Conservation (phyloP, 495 filamentous ascomycete species). For the Penicillium silybi region DNA sequence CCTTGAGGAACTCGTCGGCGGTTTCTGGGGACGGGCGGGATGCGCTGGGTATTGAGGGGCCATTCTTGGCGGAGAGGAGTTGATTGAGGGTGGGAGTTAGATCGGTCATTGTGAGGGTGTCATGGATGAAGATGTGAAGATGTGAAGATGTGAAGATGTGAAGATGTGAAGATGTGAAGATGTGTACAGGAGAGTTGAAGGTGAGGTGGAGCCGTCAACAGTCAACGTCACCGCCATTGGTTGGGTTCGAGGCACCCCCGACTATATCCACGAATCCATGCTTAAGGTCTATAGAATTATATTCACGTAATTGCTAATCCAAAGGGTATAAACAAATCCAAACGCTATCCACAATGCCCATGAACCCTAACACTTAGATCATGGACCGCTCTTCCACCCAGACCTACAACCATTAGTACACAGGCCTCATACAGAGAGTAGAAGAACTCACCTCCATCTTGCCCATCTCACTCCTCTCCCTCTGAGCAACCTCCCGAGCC, state of each 20-base stretch:
- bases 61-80: slow-evolving; percentile 54
- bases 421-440: background rate
- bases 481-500: slow-evolving; percentile 63
- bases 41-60: background rate
- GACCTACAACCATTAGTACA: slow-evolving; percentile 42
- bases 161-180: background rate
- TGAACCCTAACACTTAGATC: slow-evolving; percentile 7
- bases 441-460: slow-evolving; percentile 86
- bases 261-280: background rate
- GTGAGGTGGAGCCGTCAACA: slow-evolving; percentile 6
- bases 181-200: background rate
- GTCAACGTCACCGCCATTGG: slow-evolving; percentile 2
- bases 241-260: background rate
- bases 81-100: slow-evolving; percentile 62
- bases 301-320: slow-evolving; percentile 10
- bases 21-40: slow-evolving; percentile 36
- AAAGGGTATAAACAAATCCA: slow-evolving; percentile 22
- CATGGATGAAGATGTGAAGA: slow-evolving; percentile 2
- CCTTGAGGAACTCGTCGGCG: slow-evolving; percentile 87
- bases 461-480: slow-evolving; percentile 75
- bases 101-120: slow-evolving; percentile 53
- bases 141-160: background rate
- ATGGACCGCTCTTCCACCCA: slow-evolving; percentile 58
- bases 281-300: background rate
- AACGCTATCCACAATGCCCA: slow-evolving; percentile 11